These are phyloP conservation scores for Chondrus crispus DNA, from an alignment of 23 red algal species.

Conservation along the genomic window DNA sequence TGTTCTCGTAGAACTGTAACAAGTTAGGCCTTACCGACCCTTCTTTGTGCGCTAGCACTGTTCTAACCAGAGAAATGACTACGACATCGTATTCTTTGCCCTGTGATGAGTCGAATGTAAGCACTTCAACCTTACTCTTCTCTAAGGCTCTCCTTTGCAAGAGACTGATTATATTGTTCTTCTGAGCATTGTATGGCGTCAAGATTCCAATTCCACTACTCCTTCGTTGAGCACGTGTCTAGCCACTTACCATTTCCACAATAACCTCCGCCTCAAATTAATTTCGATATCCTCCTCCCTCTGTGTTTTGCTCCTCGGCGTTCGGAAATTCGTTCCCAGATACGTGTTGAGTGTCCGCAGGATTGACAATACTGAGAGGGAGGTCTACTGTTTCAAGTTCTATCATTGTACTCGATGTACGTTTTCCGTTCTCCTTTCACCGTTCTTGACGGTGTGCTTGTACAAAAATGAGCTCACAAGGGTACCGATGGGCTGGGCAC, in stretches of 20 bases:
- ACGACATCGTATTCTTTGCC: background rate
- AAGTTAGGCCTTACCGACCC: too few species aligned
- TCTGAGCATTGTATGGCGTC: background rate
- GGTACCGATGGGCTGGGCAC: background rate
- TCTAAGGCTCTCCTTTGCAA: background rate
- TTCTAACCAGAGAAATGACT: background rate
- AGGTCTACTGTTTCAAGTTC: background rate
- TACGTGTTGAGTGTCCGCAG: background rate
- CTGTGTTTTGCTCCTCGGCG: background rate
- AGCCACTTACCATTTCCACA: background rate
- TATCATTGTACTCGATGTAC: too few species aligned
- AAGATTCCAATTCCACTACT: background rate
- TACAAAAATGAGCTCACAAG: background rate
- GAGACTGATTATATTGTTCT: background rate
- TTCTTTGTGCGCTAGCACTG: too few species aligned
- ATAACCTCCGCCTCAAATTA: background rate
- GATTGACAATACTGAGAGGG: background rate
- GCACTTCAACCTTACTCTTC: background rate
- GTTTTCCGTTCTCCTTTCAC: background rate
- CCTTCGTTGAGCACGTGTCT: background rate
- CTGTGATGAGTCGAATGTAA: background rate
- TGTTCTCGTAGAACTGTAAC: too few species aligned
- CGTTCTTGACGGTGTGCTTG: background rate
- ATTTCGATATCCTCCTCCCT: background rate
- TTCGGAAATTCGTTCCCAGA: background rate